These are phyloP conservation scores for Artemisia tridentata DNA, from an alignment of 129 eudicot species.

Conservation along the genomic window DNA sequence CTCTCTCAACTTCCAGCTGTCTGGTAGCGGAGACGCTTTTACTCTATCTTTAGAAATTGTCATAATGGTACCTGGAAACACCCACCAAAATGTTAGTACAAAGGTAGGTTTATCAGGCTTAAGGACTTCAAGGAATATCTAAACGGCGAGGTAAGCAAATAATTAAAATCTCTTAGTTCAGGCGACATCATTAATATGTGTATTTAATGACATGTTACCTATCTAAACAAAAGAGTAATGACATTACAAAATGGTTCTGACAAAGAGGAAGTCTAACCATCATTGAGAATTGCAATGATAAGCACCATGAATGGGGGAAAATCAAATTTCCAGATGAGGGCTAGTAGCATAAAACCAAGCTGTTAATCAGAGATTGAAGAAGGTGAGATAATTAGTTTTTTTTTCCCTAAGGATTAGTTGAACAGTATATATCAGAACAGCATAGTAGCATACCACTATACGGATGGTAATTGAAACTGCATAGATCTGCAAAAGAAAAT, in stretches of 20 bases:
- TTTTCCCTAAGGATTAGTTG: background rate
- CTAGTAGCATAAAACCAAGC: slow-evolving; percentile 84
- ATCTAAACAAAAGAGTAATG: background rate
- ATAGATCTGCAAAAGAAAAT: slow-evolving; percentile 57
- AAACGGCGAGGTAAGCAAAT: background rate
- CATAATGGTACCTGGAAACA: slow-evolving; percentile 62
- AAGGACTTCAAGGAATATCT: background rate
- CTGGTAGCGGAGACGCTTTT: slow-evolving; percentile 72
- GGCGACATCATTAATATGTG: slow-evolving; percentile 3
- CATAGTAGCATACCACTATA: slow-evolving; percentile 65
- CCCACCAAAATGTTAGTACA: background rate
- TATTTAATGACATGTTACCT: background rate
- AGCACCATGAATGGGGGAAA: slow-evolving; percentile 88
- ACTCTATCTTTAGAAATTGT: slow-evolving; percentile 81
- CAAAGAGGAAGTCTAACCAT: slow-evolving; percentile 43
- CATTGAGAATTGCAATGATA: slow-evolving; percentile 69
- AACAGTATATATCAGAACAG: slow-evolving; percentile 4
- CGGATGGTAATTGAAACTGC: slow-evolving; percentile 93
- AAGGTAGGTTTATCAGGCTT: too few relatives aligned
- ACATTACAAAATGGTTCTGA: background rate
- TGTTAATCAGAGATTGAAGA: slow-evolving; percentile 29
- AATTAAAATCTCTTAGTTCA: background rate
- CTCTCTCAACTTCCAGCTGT: slow-evolving; percentile 77
- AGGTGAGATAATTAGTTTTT: background rate
- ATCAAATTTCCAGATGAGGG: slow-evolving; percentile 80